Evolutionary conservation across 345 rosid species (phyloP).

Genomic region (Populus nigra): DNA sequence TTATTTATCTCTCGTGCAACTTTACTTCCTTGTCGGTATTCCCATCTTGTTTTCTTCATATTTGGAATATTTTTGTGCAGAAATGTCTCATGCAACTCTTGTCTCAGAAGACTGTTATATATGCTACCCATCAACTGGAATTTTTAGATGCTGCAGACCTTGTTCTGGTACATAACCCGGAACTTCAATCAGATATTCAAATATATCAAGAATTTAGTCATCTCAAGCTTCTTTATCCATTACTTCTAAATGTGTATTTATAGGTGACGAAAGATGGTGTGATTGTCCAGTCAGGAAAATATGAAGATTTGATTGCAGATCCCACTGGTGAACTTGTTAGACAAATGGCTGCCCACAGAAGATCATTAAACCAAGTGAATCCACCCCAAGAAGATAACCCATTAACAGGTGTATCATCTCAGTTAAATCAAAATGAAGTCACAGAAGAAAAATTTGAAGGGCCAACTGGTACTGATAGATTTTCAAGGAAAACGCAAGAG

Average conservation of each 20-base stretch:
- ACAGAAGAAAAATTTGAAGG: neutral
- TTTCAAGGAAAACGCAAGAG: constrained; percentile 39
- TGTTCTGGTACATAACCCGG: constrained; percentile 7
- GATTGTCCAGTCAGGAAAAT: neutral
- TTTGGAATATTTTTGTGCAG: constrained; percentile 28
- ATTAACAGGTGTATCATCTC: neutral
- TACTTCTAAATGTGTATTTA: neutral
- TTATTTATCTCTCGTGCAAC: neutral
- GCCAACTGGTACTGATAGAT: constrained; percentile 13
- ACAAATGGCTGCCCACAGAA: neutral
- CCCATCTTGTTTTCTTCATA: neutral
- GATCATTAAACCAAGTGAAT: neutral
- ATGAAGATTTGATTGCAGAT: neutral
- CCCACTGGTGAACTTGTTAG: neutral
- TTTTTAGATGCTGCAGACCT: constrained; percentile 54
- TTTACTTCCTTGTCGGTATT: neutral
- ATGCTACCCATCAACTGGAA: constrained; percentile 62
- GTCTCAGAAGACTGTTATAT: constrained; percentile 51
- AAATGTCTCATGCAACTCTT: constrained; percentile 47
- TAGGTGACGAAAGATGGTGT: neutral
- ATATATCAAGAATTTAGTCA: neutral
- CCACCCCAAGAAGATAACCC: neutral
- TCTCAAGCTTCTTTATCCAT: constrained; percentile 1
- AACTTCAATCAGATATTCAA: neutral
- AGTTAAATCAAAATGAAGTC: neutral